Conservation (phyloP, 2,329 filamentous ascomycete species). For the Fusarium clavum region DNA sequence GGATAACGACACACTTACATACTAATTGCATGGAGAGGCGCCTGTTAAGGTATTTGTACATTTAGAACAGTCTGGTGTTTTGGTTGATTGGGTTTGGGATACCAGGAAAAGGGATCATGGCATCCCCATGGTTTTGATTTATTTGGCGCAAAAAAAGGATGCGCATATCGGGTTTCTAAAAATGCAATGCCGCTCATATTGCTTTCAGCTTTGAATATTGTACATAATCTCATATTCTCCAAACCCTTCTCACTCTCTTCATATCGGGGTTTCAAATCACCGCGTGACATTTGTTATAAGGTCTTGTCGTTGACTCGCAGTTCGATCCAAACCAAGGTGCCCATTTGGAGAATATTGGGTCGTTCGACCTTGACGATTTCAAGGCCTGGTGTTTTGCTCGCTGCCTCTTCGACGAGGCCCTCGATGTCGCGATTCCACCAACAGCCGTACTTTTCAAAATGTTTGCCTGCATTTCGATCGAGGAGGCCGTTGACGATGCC, state of each 20-base stretch:
- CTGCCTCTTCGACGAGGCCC: conserved; percentile 63
- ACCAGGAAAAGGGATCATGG: conserved; percentile 39
- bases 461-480: conserved; percentile 65
- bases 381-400: conserved; percentile 61
- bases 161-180: conserved; percentile 29
- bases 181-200: conserved; percentile 47
- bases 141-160: conserved; percentile 37
- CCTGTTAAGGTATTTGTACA: conserved; percentile 49
- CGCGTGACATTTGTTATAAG: conserved; percentile 17
- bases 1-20: conserved; percentile 40
- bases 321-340: conserved; percentile 70
- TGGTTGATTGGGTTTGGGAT: conserved; percentile 38
- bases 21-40: conserved; percentile 44
- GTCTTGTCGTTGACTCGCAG: conserved; percentile 55
- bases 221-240: conserved; percentile 43
- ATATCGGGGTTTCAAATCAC: conserved; percentile 10
- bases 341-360: conserved; percentile 64
- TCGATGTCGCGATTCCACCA: conserved; percentile 77
- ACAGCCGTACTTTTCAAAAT: conserved; percentile 71
- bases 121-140: conserved; percentile 33
- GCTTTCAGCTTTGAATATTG: conserved; percentile 39
- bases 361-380: conserved; percentile 66
- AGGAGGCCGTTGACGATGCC: conserved; percentile 66
- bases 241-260: conserved; percentile 37
- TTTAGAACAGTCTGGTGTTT: conserved; percentile 45